Conservation (phyloP, 208 protist species). For the Plasmodiophora brassicae region DNA sequence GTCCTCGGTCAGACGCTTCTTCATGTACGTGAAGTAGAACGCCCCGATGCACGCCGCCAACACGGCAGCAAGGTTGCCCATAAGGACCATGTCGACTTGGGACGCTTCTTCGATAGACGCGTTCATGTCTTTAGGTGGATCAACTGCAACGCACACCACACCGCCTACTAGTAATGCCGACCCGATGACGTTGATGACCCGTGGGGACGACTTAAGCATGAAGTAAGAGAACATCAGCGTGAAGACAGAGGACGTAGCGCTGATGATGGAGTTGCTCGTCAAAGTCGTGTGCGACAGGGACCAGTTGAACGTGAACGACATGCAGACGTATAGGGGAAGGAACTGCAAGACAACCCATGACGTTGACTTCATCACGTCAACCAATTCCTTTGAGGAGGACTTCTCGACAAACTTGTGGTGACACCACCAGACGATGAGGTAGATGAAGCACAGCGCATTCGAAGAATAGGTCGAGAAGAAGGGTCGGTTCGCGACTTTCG, state of each 20-base stretch:
- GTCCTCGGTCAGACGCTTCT: background rate
- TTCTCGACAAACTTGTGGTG: too few species aligned
- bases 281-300: background rate
- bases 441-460: too few species aligned
- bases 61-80: background rate
- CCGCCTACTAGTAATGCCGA: background rate
- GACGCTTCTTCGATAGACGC: background rate
- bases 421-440: too few species aligned
- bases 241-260: background rate
- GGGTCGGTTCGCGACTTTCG: too few species aligned
- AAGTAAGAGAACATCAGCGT: background rate
- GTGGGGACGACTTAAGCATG: background rate
- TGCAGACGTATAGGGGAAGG: too few species aligned
- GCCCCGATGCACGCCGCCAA: background rate
- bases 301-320: conserved; percentile 22
- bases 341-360: too few species aligned
- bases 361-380: too few species aligned
- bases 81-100: background rate
- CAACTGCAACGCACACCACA: too few species aligned
- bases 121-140: too few species aligned
- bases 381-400: too few species aligned
- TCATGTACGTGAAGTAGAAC: background rate
- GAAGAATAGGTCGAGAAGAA: too few species aligned
- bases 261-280: background rate
- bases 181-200: background rate